phyloP scores from a whole-genome alignment of 116 monocot species.

The Trichopus zeylanicus region DNA sequence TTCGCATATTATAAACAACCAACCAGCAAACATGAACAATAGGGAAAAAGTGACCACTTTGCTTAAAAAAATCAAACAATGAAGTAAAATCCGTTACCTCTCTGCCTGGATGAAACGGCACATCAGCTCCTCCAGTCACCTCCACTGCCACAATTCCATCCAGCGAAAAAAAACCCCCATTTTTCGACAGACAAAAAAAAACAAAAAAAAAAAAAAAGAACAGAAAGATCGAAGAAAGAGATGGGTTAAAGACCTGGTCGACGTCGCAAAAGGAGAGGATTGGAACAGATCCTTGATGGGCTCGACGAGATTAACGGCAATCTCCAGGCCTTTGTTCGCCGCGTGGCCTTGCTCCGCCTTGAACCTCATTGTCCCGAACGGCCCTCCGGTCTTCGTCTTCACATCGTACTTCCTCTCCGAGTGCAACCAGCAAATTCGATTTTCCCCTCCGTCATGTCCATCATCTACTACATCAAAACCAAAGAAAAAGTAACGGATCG shows the following conservation, averaged over 20 bases:
- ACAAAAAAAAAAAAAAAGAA: neutral
- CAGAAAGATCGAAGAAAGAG: neutral
- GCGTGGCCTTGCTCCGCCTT: constrained; percentile 36
- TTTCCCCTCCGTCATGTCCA: too few relatives aligned
- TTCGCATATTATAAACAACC: too few relatives aligned
- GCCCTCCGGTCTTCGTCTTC: constrained; percentile 54
- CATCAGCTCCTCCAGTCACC: constrained; percentile 60
- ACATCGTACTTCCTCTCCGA: constrained; percentile 66
- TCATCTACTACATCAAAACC: neutral
- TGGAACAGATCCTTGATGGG: constrained; percentile 70
- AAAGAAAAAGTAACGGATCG: neutral
- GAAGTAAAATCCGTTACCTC: too few relatives aligned
- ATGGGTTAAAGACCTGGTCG: constrained; percentile 34
- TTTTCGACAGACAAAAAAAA: neutral
- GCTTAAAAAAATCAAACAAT: too few relatives aligned
- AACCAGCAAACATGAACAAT: too few relatives aligned
- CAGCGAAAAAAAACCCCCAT: too few relatives aligned
- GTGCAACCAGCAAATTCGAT: constrained; percentile 53
- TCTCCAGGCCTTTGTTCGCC: constrained; percentile 65
- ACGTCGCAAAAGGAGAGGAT: constrained; percentile 56
- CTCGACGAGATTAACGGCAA: constrained; percentile 45
- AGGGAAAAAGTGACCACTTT: too few relatives aligned
- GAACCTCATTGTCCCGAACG: constrained; percentile 63
- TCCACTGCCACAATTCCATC: constrained; percentile 51
- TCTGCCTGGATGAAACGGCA: constrained; percentile 56